Evolutionary conservation across 805 yeast species (phyloP).

Genomic region (Clavispora santaluciae): DNA sequence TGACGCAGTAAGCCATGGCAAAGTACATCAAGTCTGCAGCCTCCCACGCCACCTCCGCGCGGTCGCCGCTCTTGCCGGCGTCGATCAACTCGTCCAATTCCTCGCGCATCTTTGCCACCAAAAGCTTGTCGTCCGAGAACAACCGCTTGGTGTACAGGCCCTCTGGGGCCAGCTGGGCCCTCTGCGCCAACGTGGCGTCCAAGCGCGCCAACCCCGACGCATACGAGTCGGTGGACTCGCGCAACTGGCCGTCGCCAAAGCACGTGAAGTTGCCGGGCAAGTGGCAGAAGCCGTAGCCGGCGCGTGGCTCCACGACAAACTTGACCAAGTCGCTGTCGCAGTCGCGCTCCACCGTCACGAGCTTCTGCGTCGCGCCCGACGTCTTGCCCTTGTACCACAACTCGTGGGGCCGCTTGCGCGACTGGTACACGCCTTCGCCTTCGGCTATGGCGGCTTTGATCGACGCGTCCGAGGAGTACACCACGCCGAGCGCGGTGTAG

Average conservation of each 20-base stretch:
- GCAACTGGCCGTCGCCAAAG: conserved; percentile 47
- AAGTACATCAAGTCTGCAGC: conserved; percentile 82
- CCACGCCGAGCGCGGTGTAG: conserved; percentile 67
- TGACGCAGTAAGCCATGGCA: conserved; percentile 49
- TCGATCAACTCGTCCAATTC: conserved; percentile 95
- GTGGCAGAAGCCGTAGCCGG: conserved; percentile 92
- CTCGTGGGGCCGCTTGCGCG: conserved; percentile 72
- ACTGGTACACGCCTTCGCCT: conserved; percentile 86
- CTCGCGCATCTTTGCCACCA: conserved; percentile 86
- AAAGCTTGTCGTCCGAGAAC: conserved; percentile 68
- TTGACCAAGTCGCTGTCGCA: conserved; percentile 92
- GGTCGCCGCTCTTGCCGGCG: conserved; percentile 49
- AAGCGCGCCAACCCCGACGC: conserved; percentile 63
- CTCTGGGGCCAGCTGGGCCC: conserved; percentile 69
- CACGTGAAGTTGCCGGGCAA: conserved; percentile 69
- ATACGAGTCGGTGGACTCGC: conserved; percentile 37
- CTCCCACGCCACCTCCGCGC: conserved; percentile 80
- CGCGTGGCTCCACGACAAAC: conserved; percentile 73
- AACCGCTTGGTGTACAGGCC: conserved; percentile 94
- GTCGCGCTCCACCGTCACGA: conserved; percentile 65
- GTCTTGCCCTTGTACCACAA: conserved; percentile 96
- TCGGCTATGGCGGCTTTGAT: conserved; percentile 76
- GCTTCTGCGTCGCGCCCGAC: conserved; percentile 89
- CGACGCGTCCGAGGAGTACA: conserved; percentile 82
- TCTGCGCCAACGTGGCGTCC: conserved; percentile 59